Evolutionary conservation across 495 filamentous ascomycete species (phyloP).

Genomic region (Beverwykella pulmonaria): DNA sequence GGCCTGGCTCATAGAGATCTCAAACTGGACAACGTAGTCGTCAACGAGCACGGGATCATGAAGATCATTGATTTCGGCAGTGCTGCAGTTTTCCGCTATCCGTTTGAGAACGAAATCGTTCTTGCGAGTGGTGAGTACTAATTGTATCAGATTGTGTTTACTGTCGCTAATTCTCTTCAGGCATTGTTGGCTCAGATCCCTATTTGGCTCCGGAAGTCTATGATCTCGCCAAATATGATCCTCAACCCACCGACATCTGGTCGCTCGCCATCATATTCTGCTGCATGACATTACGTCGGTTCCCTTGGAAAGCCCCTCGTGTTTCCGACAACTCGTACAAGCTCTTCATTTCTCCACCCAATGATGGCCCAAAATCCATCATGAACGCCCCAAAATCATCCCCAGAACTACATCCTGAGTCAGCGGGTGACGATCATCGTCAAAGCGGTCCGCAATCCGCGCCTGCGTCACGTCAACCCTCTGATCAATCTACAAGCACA

Average conservation of each 20-base stretch:
- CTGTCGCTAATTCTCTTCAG: constrained; percentile 52
- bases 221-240: constrained; percentile 91
- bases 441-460: constrained; percentile 38
- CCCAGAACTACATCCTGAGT: constrained; percentile 11
- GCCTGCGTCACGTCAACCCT: constrained; percentile 40
- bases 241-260: constrained; percentile 93
- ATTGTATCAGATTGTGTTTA: background rate
- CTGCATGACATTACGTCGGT: constrained; percentile 94
- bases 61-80: constrained; percentile 99
- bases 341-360: constrained; percentile 81
- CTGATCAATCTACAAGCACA: constrained; percentile 18
- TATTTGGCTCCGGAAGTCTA: constrained; percentile 98
- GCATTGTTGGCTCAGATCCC: constrained; percentile 95
- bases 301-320: constrained; percentile 96
- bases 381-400: constrained; percentile 39
- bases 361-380: constrained; percentile 50
- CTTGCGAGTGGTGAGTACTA: constrained; percentile 75
- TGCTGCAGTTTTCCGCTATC: constrained; percentile 94
- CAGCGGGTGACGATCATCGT: constrained; percentile 16
- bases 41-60: constrained; percentile 97
- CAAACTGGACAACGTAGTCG: constrained; percentile 97
- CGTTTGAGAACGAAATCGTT: constrained; percentile 92
- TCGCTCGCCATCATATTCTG: constrained; percentile 98
- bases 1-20: constrained; percentile 94
- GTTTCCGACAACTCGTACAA: constrained; percentile 92